phyloP scores from a whole-genome alignment of 306 rosid species.

The Vachellia collinsii region DNA sequence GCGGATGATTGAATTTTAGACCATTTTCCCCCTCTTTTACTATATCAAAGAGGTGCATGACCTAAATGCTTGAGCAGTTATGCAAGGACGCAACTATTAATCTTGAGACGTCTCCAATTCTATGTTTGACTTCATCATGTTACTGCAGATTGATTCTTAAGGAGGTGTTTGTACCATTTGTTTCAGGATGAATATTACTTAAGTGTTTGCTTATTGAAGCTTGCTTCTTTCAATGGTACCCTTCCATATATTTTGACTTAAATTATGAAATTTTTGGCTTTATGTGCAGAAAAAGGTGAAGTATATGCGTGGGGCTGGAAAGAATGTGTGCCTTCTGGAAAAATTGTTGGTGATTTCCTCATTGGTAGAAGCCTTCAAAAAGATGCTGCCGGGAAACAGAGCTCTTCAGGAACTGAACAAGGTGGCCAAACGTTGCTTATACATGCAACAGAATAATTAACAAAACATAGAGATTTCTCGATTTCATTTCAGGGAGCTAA shows the following conservation, averaged over 20 bases:
- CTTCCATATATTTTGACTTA: background rate
- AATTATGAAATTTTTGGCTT: slow-evolving; percentile 19
- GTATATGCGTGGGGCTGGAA: slow-evolving; percentile 95
- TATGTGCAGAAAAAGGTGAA: slow-evolving; percentile 65
- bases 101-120: background rate
- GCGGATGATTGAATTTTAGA: background rate
- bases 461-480: slow-evolving; percentile 33
- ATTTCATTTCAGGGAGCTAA: slow-evolving; percentile 41
- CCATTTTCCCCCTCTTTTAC: background rate
- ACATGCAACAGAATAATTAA: slow-evolving; percentile 27
- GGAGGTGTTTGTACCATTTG: background rate
- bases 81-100: background rate
- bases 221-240: background rate
- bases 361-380: slow-evolving; percentile 51
- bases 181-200: background rate
- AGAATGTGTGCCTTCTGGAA: slow-evolving; percentile 87
- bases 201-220: background rate
- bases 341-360: slow-evolving; percentile 57
- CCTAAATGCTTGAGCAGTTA: background rate
- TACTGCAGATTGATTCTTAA: no score
- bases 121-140: background rate
- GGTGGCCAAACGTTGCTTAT: slow-evolving; percentile 44
- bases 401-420: slow-evolving; percentile 59
- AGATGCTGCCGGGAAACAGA: slow-evolving; percentile 56
- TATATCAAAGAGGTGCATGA: background rate